Base-by-base conservation (phyloP, 2,329 filamentous ascomycete species). In the Sarocladium strictum region DNA sequence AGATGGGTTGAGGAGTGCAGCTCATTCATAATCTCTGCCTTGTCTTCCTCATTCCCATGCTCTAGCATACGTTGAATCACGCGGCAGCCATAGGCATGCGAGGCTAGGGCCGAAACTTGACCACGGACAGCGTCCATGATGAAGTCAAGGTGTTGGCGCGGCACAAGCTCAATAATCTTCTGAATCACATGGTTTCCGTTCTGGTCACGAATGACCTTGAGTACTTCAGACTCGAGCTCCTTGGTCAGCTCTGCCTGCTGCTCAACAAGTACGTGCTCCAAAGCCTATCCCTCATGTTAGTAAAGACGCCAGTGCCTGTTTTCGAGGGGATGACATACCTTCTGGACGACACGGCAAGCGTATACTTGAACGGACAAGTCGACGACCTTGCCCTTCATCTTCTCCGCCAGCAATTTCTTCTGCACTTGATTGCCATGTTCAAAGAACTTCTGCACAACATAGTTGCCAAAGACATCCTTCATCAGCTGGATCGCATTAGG, bases 131-230 rank as follows among this genome's bases (percentile, higher is more conserved):
- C 84, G 52, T 89, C 80, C 72, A 96, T 87, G 68, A 97, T 87
- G 70, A 95, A 95, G 58, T 85, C 85, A 45, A 96, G 87, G 64
- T 93, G 84, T 59, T 89, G 78, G 2, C 84, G 81, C 0, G 90
- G 89, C 5, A 56, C 93, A 82, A 62, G 86, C 77, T 94, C 87
- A 57, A 99, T 91, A 10, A 93, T 87, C 69, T 96, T 96, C 64
- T 97, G 94, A 17, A 99, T 85, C 26, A 99, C 94, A 61, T 99
- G 94, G 69, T 99, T 99, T 54, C 93, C 94, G 62, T 97, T 94
- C 66, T 90, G 84, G 61, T 97, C 88, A 61, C 86, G 87, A 59
- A 96, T 86, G 55, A 93, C 89, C 56, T 81, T 82, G 54, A 93
- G 67, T 4, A 97, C 83, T 54, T 91, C 80, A 24, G 80, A 76